Evolutionary conservation across 148 eudicot species (phyloP), one percentile per base, ranked within the genome.

Genomic region (Diospyros kaki): DNA sequence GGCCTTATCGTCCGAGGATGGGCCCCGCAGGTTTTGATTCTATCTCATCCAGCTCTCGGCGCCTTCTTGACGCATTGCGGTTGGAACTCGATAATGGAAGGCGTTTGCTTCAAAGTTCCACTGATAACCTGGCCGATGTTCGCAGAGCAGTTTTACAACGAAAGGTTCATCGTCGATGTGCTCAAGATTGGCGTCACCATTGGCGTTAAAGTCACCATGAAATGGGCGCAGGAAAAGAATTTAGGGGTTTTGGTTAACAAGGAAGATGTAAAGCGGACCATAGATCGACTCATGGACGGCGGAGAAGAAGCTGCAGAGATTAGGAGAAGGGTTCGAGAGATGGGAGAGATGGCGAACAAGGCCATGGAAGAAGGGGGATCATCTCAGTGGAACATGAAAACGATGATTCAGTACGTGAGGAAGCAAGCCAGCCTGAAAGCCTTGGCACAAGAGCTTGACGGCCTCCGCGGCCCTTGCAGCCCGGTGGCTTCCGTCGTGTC

Each of bases 101-200:
- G 72, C 4, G 9, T 83, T 1, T 73, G 66, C 43, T 76, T 74
- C 0, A 81, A 83, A 42, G 18, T 80, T 62, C 79, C 86, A n/a
- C 65, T 83, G 83, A 68, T 80, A 9, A 80, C 86, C 1, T 83
- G 81, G 81, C 86, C 86, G 0, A 77, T 77, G 80, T 80, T 80
- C 46, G 86, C 86, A 0, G 84, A 85, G 17, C 86, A 85, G 14
- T 83, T 85, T 58, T 78, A 68, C 44, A 85, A 85, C 40, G 88
- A 85, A 65, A 80, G 75, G 60, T 80, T 83, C 8, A 50, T 81
- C 1, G 60, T 81, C 9, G 3, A 81, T 13, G 84, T 85, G 15
- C 53, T 85, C 44, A 59, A 28, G 12, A 76, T 73, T 59, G 86
- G 84, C 0, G 86, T 80, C 41, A 73, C 77, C 10, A 52, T 83